Percentiles rank a stretch among this genome's conserved stretches.
Conservation (phyloP, 257 asterid genomes). For the Capsicum rhomboideum region DNA sequence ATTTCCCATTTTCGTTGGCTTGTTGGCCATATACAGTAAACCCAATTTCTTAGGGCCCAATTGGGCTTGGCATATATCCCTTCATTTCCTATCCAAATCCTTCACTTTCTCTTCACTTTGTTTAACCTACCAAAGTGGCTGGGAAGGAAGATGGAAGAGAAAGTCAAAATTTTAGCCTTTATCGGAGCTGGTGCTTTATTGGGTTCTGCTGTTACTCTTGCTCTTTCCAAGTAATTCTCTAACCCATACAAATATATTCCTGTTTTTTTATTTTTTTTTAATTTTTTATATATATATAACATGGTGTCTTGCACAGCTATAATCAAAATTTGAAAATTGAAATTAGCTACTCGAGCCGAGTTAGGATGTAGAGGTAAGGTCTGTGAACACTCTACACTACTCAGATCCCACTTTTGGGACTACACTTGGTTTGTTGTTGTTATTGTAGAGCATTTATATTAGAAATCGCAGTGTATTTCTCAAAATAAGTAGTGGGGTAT, state of each 20-base stretch:
- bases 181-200: not conserved
- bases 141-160: conserved; percentile 49
- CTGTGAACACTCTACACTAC: too few relatives aligned
- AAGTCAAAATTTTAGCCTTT: conserved; percentile 1
- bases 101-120: not conserved
- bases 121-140: not conserved
- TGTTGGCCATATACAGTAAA: too few relatives aligned
- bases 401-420: too few relatives aligned
- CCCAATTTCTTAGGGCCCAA: too few relatives aligned
- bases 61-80: too few relatives aligned
- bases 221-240: conserved; percentile 47
- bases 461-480: not conserved
- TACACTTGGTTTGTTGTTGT: too few relatives aligned
- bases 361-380: too few relatives aligned
- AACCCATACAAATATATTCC: conserved; percentile 9
- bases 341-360: too few relatives aligned
- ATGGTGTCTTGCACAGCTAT: too few relatives aligned
- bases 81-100: too few relatives aligned
- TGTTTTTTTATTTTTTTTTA: not conserved
- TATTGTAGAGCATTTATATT: not conserved
- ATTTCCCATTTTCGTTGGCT: too few relatives aligned
- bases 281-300: not conserved
- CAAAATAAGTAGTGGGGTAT: not conserved
- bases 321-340: too few relatives aligned
- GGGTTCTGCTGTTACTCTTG: conserved; percentile 2